phyloP scores from a whole-genome alignment of 192 early-diverging fungal genomes.

The Mortierella alpina region DNA sequence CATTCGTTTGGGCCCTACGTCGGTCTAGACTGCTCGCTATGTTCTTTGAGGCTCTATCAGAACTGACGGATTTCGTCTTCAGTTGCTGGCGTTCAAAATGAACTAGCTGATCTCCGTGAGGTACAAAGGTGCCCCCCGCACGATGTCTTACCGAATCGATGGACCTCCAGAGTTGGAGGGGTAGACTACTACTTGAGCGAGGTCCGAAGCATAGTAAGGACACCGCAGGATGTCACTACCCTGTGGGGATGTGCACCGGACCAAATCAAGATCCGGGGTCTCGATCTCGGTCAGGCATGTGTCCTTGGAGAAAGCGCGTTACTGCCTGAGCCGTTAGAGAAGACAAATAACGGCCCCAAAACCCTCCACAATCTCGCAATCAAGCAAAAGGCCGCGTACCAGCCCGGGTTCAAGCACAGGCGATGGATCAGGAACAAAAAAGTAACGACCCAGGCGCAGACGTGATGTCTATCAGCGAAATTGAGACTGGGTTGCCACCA shows the following conservation, averaged over 20 bases:
- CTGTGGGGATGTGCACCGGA: constrained; percentile 12
- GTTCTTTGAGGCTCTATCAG: constrained; percentile 9
- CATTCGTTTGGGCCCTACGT: no score
- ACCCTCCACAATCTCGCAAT: constrained; percentile 17
- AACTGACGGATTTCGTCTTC: constrained; percentile 22
- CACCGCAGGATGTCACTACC: not conserved
- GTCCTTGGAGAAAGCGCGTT: constrained; percentile 16
- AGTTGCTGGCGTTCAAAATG: constrained; percentile 24
- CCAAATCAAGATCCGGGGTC: constrained; percentile 9
- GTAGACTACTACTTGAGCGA: constrained; percentile 17
- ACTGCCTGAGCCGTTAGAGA: not conserved
- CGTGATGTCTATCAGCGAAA: constrained; percentile 16
- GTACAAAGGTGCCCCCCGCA: constrained; percentile 3
- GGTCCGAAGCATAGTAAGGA: constrained; percentile 24
- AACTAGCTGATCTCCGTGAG: constrained; percentile 12
- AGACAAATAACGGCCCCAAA: not conserved
- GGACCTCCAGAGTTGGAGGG: not conserved
- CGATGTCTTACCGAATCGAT: constrained; percentile 1
- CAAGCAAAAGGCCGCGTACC: constrained; percentile 12
- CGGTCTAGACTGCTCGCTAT: not conserved
- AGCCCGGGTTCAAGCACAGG: constrained; percentile 7
- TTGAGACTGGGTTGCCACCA: constrained; percentile 4
- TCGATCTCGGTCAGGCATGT: constrained; percentile 17
- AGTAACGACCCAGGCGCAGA: no score
- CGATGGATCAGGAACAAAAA: constrained; percentile 7